Base-by-base conservation (phyloP, 1,139 yeast species). In the Starmera stellimalicola region DNA sequence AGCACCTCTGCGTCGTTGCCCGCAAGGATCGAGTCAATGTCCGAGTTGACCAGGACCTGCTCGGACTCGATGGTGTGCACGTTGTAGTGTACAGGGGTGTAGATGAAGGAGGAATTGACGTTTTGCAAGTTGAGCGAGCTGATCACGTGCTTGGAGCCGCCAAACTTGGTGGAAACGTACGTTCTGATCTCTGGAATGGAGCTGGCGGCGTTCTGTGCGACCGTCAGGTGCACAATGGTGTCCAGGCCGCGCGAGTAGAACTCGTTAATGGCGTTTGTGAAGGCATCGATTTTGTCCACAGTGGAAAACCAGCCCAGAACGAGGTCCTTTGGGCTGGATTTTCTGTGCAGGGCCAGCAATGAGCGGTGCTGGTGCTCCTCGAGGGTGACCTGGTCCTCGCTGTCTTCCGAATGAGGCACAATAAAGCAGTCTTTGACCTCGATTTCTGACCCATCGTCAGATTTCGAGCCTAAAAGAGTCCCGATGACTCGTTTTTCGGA, bases 271-370 rank as follows among this genome's bases (percentile, higher is more conserved):
- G 85, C 69, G n/a, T 84, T 83, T 18, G 93, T 76, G 53, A 80
- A 72, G 40, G 76, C 70, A 59, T 82, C 88, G 44, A 85, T 71
- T 44, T 68, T 70, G 16, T 68, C 60, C 28, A 73, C 62, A 24
- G 88, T 77, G 34, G 93, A 82, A 57, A 82, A 84, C 95, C 95
- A 85, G 37, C 95, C 95, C 38, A 85, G 70, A 36, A 85, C 82
- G 33, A 70, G 68, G 48, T 79, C 84, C 54, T 81, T 81, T 37
- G 93, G 91, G 56, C 78, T 81, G 26, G 93, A 78, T 52, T 75
- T 76, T 60, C 79, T 81, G 60, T 82, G 77, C 52, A 85, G 65
- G 48, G 76, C 79, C 58, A 68, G 81, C 60, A 82, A 71, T 27
- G 75, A 61, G 54, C 77, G 77, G 63, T 81, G 83, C 51, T 76